phyloP scores from a whole-genome alignment of 2,329 filamentous ascomycete species.

The Phaeosphaeriaceae sp. region DNA sequence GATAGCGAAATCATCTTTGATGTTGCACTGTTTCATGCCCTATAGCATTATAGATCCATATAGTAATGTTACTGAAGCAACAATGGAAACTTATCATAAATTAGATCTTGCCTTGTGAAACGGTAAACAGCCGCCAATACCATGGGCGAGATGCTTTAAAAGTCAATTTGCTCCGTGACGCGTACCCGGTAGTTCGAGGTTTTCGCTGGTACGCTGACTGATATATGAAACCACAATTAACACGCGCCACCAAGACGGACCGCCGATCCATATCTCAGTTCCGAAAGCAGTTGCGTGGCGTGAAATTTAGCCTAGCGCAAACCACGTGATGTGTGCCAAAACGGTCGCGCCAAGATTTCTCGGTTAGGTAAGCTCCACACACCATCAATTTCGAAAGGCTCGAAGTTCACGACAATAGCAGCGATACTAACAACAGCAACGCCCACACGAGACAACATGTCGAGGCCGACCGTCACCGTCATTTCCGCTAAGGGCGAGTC shows the following conservation, averaged over 20 bases:
- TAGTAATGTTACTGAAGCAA: background rate
- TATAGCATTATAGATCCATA: background rate
- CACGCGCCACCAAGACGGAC: background rate
- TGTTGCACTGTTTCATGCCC: background rate
- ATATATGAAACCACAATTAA: no score
- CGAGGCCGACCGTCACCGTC: conserved; percentile 96
- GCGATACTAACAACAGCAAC: conserved; percentile 40
- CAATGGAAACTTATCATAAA: no score
- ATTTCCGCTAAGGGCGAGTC: conserved; percentile 94
- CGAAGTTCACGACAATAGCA: conserved; percentile 2
- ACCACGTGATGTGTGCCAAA: background rate
- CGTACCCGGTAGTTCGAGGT: no score
- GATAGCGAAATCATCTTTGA: background rate
- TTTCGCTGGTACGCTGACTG: no score
- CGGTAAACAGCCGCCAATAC: background rate
- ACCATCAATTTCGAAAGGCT: background rate
- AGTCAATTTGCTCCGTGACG: no score
- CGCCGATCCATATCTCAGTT: background rate
- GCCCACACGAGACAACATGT: conserved; percentile 60
- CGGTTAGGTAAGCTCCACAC: background rate
- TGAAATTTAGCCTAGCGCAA: background rate
- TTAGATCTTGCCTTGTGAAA: no score
- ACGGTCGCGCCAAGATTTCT: background rate
- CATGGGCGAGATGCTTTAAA: no score
- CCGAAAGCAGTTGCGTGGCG: background rate